Base-by-base conservation (phyloP, 2,329 filamentous ascomycete species). In the Endothia cerciana region DNA sequence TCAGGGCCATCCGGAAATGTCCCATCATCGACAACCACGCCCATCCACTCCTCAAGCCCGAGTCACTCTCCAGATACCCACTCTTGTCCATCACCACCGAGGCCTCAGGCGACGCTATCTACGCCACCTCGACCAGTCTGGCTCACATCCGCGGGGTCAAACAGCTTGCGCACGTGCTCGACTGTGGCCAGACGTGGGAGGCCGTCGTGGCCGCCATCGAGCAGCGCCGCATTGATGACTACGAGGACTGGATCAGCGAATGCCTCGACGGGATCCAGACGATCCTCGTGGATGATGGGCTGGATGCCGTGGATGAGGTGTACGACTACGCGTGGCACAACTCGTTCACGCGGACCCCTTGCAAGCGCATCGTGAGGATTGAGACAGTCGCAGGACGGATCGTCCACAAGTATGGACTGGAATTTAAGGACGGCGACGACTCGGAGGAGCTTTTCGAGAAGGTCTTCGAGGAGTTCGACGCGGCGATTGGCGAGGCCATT, bases 231-330 rank as follows among this genome's bases (percentile, higher is more conserved):
- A 72, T 74, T 15, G 73, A 76, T 2, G 79, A 84, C 66, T 83
- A 85, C 64, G 79, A 87, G 5, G 82, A 77, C 2, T 87, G 93
- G 67, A 81, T 86, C 13, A 81, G 79, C 55, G 82, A 81, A 68
- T 95, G 91, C 71, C 82, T 96, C 4, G 77, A 85, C 15, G 91
- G 91, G 1, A 91, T 92, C 36, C 88, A 94, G 74, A 87, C 85
- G 1, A 81, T 94, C 13, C 81, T 96, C 1, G 83, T 96, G n/a
- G 92, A 95, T 70, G 92, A 95, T 76, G 89, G 91, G 0, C 78
- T 94, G 8, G 83, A 85, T 62, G 78, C 81, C 17, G 78, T 80
- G 2, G 82, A 84, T 8, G 79, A 85, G 25, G 83, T 87, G 1
- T 84, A 91, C 70, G 74, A 81, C 0, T 91, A 87, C 70, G 73